phyloP scores from a whole-genome alignment of 2,329 filamentous ascomycete species.

The Sporothrix humicola region DNA sequence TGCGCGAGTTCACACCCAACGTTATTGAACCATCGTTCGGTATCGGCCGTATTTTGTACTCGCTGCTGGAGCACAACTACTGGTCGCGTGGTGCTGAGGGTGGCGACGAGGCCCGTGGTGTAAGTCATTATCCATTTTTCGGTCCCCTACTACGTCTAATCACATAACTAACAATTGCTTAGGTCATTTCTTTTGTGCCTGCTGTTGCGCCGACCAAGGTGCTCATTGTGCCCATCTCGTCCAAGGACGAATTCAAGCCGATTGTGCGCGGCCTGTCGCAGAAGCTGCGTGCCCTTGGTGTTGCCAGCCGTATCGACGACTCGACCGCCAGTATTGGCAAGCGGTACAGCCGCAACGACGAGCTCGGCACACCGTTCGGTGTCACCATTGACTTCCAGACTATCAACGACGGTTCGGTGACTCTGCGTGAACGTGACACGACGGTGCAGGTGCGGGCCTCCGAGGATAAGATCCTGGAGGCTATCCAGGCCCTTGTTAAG shows the following conservation, averaged over 20 bases:
- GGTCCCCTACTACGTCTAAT: neutral
- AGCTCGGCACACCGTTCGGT: conserved; percentile 91
- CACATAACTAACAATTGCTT: conserved; percentile 38
- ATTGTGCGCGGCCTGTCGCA: conserved; percentile 73
- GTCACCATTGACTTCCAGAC: conserved; percentile 97
- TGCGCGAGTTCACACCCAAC: conserved; percentile 90
- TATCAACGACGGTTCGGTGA: conserved; percentile 83
- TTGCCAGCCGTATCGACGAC: conserved; percentile 87
- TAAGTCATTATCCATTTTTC: conserved; percentile 56
- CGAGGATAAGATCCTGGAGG: conserved; percentile 78
- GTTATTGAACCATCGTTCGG: conserved; percentile 98
- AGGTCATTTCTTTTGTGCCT: conserved; percentile 63
- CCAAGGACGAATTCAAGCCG: conserved; percentile 80
- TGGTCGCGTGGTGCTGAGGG: conserved; percentile 78
- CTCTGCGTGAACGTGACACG: conserved; percentile 86
- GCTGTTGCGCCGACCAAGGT: conserved; percentile 93
- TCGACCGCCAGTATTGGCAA: conserved; percentile 92
- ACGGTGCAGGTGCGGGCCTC: conserved; percentile 88
- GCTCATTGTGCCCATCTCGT: conserved; percentile 82
- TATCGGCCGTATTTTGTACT: conserved; percentile 93
- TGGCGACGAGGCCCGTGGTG: conserved; percentile 82
- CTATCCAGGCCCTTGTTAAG: conserved; percentile 63
- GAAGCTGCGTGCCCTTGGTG: conserved; percentile 74
- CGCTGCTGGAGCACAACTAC: conserved; percentile 91
- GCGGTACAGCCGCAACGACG: conserved; percentile 92